Evolutionary conservation across 1,284 basidiomycete species (phyloP).

Genomic region (Pisolithus thermaeus): DNA sequence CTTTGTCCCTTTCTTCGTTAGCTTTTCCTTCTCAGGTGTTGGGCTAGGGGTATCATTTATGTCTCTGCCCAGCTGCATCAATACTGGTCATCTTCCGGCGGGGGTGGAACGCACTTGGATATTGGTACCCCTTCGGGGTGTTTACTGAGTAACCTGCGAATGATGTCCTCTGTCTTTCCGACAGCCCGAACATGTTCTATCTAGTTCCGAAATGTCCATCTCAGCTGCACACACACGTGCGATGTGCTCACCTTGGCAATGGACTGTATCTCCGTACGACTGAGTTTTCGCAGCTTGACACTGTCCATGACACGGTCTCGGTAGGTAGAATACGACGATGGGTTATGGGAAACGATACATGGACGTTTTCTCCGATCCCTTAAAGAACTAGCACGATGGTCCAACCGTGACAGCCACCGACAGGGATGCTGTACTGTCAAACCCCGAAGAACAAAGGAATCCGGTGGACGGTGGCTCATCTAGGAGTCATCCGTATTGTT

Average conservation of each 20-base stretch:
- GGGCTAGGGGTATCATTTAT: conserved; percentile 1
- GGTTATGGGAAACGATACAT: too few species aligned
- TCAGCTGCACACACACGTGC: not conserved
- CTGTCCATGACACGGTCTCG: conserved; percentile 7
- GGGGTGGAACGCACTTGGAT: conserved; percentile 8
- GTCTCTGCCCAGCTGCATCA: conserved; percentile 6
- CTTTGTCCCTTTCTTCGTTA: not conserved
- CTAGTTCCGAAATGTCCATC: conserved; percentile 6
- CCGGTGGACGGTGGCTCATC: not conserved
- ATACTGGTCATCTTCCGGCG: not conserved
- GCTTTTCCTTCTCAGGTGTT: not conserved
- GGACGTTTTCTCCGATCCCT: not conserved
- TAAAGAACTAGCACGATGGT: not conserved
- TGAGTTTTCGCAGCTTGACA: conserved; percentile 16
- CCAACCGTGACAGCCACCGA: not conserved
- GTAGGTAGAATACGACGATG: too few species aligned
- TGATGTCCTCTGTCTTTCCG: conserved; percentile 25
- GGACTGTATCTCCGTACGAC: conserved; percentile 19
- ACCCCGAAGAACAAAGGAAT: not conserved
- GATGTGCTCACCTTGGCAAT: conserved; percentile 21
- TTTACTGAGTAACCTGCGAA: conserved; percentile 19
- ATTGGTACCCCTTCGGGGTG: conserved; percentile 22
- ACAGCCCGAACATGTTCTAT: conserved; percentile 18
- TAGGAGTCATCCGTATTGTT: conserved; percentile 1
- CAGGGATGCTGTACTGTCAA: not conserved